These are phyloP conservation scores for Eucalyptus sideroxylon DNA, from an alignment of 345 rosid species.

Conservation along the genomic window DNA sequence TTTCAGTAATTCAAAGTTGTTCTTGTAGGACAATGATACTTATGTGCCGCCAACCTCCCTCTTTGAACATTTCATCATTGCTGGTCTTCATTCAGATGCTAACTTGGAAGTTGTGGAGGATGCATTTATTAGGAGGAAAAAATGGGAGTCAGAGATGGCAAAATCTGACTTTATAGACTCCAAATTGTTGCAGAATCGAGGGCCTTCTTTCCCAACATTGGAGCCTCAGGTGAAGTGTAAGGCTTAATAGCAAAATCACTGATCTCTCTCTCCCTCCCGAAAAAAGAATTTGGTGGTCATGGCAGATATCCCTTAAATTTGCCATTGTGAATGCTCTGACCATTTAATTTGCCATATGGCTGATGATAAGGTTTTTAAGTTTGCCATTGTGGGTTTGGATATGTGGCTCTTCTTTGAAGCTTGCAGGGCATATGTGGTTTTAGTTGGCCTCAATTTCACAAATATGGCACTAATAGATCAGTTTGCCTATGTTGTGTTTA, in stretches of 20 bases:
- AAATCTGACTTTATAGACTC: constrained; percentile 43
- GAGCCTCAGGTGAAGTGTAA: constrained; percentile 74
- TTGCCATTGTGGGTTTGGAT: not conserved
- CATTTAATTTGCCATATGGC: not conserved
- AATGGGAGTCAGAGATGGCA: constrained; percentile 63
- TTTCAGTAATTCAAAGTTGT: not conserved
- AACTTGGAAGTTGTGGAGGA: constrained; percentile 72
- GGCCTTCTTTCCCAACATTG: constrained; percentile 63
- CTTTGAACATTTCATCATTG: constrained; percentile 83
- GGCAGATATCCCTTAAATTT: not conserved
- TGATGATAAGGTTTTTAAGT: not conserved
- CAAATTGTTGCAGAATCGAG: constrained; percentile 35
- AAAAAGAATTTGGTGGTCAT: not conserved
- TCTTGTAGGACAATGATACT: constrained; percentile 53
- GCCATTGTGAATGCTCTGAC: not conserved
- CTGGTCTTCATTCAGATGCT: constrained; percentile 80
- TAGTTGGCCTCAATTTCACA: not conserved
- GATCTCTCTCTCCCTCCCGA: not conserved
- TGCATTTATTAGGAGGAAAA: constrained; percentile 72
- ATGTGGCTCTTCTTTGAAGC: not conserved
- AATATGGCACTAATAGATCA: not conserved
- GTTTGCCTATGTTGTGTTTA: not conserved
- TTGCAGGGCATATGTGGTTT: not conserved
- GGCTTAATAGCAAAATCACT: not conserved
- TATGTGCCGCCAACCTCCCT: constrained; percentile 65